A percentile compares a stretch with the other conserved stretches of the same genome.
Conservation (phyloP, 2,329 filamentous ascomycete genomes). For the Stenocarpella maydis region DNA sequence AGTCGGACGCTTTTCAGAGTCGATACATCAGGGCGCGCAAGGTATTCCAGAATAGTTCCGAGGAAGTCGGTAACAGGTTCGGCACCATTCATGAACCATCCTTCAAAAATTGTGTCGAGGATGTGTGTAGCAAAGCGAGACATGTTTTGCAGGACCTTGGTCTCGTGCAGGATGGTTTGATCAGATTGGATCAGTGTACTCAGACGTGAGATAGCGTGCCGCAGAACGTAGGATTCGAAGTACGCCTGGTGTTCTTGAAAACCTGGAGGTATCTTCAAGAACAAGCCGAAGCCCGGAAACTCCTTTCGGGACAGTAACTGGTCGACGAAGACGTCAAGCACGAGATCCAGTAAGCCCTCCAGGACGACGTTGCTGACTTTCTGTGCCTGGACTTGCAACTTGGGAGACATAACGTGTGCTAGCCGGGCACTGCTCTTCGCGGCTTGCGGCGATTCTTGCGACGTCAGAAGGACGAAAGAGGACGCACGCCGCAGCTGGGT, state of each 20-base stretch:
- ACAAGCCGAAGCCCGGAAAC: constrained; percentile 86
- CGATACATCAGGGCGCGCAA: constrained; percentile 85
- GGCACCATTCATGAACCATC: constrained; percentile 93
- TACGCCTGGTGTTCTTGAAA: constrained; percentile 95
- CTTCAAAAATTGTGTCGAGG: constrained; percentile 91
- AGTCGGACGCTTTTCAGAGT: constrained; percentile 87
- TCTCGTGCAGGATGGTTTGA: constrained; percentile 78
- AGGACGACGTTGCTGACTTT: constrained; percentile 74
- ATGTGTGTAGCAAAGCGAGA: constrained; percentile 82
- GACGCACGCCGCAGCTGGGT: constrained; percentile 80
- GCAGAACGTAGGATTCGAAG: constrained; percentile 89
- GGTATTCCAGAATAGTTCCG: constrained; percentile 84
- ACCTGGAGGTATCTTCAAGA: constrained; percentile 87
- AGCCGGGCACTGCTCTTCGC: constrained; percentile 68
- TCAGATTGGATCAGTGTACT: constrained; percentile 75
- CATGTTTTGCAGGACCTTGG: constrained; percentile 86
- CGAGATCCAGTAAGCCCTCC: constrained; percentile 78
- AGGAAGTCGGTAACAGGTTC: constrained; percentile 85
- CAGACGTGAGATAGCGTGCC: constrained; percentile 76
- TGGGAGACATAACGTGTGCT: constrained; percentile 68
- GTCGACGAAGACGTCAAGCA: constrained; percentile 83
- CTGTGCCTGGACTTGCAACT: constrained; percentile 57
- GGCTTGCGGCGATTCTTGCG: constrained; percentile 66
- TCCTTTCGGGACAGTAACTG: constrained; percentile 88
- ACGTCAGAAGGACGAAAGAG: constrained; percentile 88